Conservation (phyloP, 306 rosid genomes). For the Cercis canadensis region DNA sequence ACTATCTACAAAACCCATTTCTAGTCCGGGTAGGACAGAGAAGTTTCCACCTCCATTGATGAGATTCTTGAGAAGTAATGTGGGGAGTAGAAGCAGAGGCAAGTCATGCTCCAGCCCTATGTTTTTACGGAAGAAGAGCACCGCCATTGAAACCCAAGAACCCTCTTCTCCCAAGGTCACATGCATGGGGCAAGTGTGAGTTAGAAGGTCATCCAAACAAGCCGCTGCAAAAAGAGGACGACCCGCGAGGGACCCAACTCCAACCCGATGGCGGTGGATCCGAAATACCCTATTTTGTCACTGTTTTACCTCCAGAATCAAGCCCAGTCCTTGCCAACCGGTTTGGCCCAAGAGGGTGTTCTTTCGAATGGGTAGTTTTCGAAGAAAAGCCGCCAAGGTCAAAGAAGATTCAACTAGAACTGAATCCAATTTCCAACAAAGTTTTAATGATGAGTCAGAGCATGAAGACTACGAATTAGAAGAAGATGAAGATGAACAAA, state of each 20-base stretch:
- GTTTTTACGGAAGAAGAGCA: no score
- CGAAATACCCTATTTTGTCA: constrained; percentile 48
- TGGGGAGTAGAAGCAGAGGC: no score
- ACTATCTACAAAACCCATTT: no score
- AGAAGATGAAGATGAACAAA: constrained; percentile 29
- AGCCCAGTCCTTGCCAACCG: constrained; percentile 43
- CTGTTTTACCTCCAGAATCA: constrained; percentile 37
- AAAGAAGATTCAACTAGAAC: no score
- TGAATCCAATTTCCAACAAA: no score
- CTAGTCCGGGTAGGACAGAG: not conserved
- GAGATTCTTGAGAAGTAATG: not conserved
- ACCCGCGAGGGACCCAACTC: constrained; percentile 5
- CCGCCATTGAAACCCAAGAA: no score
- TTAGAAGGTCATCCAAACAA: constrained; percentile 44
- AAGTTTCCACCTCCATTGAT: not conserved
- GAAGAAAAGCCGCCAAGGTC: no score
- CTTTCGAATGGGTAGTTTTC: no score
- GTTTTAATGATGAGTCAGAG: constrained; percentile 37
- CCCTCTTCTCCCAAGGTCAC: no score
- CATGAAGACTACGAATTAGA: constrained; percentile 36
- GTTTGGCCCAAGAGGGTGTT: constrained; percentile 60
- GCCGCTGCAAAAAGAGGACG: not conserved
- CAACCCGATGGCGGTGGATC: constrained; percentile 53
- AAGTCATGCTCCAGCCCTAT: no score
- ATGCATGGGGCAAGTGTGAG: not conserved